A percentile compares a stretch with the other conserved stretches of the same genome.
These are phyloP conservation scores for Neurospora sp. DNA, from an alignment of 495 filamentous ascomycete species.

Conservation along the genomic window DNA sequence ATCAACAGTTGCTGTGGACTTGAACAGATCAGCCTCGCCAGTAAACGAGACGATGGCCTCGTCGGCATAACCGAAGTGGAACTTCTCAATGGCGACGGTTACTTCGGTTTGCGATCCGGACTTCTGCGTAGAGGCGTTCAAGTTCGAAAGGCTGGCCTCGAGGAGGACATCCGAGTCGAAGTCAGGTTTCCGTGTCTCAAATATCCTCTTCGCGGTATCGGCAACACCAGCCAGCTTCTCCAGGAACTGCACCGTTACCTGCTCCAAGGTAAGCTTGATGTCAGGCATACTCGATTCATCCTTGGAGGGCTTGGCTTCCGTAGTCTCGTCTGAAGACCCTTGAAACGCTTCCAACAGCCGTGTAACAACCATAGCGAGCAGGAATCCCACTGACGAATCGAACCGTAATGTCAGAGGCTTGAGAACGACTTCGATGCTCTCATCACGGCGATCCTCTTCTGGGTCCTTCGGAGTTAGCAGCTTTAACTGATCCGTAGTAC, in stretches of 20 bases:
- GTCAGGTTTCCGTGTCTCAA: constrained; percentile 18
- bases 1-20: constrained; percentile 46
- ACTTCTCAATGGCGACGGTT: constrained; percentile 48
- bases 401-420: constrained; percentile 48
- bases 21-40: constrained; percentile 52
- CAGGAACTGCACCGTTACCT: constrained; percentile 53
- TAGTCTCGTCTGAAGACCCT: constrained; percentile 14
- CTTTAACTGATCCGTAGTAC: neutral
- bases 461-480: neutral
- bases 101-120: constrained; percentile 26
- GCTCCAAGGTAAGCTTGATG: constrained; percentile 42
- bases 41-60: constrained; percentile 70
- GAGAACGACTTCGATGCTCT: constrained; percentile 43
- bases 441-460: constrained; percentile 17
- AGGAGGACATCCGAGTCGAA: constrained; percentile 41
- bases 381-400: constrained; percentile 59
- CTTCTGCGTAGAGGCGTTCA: constrained; percentile 29
- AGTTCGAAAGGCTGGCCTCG: constrained; percentile 34
- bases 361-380: constrained; percentile 52
- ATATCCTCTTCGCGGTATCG: constrained; percentile 27
- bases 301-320: constrained; percentile 14
- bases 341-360: constrained; percentile 39
- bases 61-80: constrained; percentile 63
- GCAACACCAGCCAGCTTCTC: constrained; percentile 47
- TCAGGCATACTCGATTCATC: constrained; percentile 21